Evolutionary conservation across 164 flowering plant species (phyloP).

Genomic region (Tinospora cordifolia): DNA sequence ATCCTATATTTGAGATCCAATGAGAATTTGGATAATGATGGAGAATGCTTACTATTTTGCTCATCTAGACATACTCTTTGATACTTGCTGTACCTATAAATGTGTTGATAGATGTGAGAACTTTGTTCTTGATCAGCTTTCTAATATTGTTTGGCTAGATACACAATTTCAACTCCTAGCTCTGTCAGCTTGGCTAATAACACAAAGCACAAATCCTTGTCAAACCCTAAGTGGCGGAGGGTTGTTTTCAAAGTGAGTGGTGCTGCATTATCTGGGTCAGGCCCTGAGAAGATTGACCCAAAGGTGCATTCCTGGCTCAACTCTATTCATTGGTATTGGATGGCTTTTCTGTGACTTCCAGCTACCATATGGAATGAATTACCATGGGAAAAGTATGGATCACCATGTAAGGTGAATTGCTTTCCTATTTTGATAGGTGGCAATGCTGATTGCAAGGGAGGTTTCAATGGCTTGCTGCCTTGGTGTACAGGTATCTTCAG

Average conservation of each 20-base stretch:
- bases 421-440: constrained; percentile 45
- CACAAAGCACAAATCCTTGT: constrained; percentile 43
- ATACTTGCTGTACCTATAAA: background rate
- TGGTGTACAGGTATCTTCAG: constrained; percentile 70
- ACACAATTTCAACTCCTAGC: constrained; percentile 29
- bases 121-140: background rate
- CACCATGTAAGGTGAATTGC: constrained; percentile 13
- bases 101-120: background rate
- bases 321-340: background rate
- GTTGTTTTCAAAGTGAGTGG: constrained; percentile 91
- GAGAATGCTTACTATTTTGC: background rate
- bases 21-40: no score
- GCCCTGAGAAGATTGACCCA: constrained; percentile 76
- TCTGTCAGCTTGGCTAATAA: constrained; percentile 34
- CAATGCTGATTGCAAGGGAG: constrained; percentile 75
- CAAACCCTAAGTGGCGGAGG: constrained; percentile 70
- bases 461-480: constrained; percentile 62
- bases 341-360: constrained; percentile 8
- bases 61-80: background rate
- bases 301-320: constrained; percentile 40
- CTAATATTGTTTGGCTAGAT: constrained; percentile 29
- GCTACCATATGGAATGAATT: background rate
- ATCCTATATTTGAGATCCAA: background rate
- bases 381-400: background rate
- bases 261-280: constrained; percentile 66